Conservation (phyloP, 2,329 filamentous ascomycete genomes). For the Stemphylium lycopersici region DNA sequence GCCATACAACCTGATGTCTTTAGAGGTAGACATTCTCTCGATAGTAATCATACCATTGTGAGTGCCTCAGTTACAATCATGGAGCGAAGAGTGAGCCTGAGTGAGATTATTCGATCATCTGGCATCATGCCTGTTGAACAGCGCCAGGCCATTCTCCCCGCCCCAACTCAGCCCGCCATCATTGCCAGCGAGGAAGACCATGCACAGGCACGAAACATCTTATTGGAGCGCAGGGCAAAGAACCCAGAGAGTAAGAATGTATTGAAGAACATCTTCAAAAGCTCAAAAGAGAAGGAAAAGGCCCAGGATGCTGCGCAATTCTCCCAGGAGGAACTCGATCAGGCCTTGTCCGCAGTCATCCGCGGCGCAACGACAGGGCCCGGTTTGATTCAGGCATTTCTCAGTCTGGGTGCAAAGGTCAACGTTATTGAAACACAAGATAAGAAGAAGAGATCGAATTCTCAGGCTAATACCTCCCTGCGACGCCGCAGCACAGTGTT, state of each 20-base stretch:
- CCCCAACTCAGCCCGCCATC: conserved; percentile 38
- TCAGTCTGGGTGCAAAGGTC: conserved; percentile 44
- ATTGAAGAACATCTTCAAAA: conserved; percentile 45
- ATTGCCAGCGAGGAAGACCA: conserved; percentile 42
- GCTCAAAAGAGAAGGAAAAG: conserved; percentile 45
- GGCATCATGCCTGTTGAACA: conserved; percentile 36
- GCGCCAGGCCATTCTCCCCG: conserved; percentile 39
- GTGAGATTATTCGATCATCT: conserved; percentile 38
- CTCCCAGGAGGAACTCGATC: conserved; percentile 45
- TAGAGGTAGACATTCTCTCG: neutral
- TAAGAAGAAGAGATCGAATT: conserved; percentile 24
- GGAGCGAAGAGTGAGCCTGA: conserved; percentile 36
- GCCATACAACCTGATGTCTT: neutral
- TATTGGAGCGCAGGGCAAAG: conserved; percentile 39
- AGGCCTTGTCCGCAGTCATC: conserved; percentile 42
- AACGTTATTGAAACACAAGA: conserved; percentile 32
- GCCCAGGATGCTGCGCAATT: conserved; percentile 36
- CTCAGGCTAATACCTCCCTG: conserved; percentile 24
- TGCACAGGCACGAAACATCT: conserved; percentile 35
- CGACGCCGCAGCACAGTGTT: conserved; percentile 45
- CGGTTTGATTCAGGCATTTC: conserved; percentile 43
- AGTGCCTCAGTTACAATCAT: conserved; percentile 19
- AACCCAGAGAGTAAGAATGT: conserved; percentile 40
- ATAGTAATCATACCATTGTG: conserved; percentile 9
- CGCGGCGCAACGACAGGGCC: conserved; percentile 36